These are phyloP conservation scores for Murraya paniculata DNA, from an alignment of 345 rosid species.

Conservation along the genomic window DNA sequence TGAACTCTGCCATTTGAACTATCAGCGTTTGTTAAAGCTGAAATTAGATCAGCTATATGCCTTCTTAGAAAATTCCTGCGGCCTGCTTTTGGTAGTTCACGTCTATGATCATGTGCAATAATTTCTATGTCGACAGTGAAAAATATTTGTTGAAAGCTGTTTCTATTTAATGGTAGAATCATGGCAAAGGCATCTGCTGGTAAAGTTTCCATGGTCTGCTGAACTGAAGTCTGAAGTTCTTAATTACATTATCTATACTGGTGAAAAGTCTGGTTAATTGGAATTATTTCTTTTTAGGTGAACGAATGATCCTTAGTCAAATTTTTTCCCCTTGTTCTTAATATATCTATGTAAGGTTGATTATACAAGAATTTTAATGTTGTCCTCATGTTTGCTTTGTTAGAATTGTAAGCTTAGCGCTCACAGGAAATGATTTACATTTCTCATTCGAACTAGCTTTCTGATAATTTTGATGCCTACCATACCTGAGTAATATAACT, in stretches of 20 bases:
- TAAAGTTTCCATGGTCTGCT: not conserved
- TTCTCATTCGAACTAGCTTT: not conserved
- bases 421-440: not conserved
- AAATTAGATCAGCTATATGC: not conserved
- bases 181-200: not conserved
- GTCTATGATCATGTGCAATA: not conserved
- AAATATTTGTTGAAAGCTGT: not conserved
- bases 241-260: not conserved
- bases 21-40: too few relatives aligned
- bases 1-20: not conserved
- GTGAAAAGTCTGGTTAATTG: not conserved
- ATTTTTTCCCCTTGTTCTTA: not conserved
- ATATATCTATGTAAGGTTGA: too few relatives aligned
- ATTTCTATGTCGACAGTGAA: not conserved
- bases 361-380: not conserved
- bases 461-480: not conserved
- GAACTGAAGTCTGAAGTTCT: not conserved
- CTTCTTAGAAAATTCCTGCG: not conserved
- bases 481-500: not conserved
- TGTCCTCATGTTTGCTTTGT: not conserved
- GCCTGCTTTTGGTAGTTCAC: not conserved
- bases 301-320: not conserved
- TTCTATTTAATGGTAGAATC: not conserved
- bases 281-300: not conserved
- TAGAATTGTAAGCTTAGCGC: not conserved